These are phyloP conservation scores for Aspergillus bridgeri DNA, from an alignment of 495 filamentous ascomycete species.

Conservation along the genomic window DNA sequence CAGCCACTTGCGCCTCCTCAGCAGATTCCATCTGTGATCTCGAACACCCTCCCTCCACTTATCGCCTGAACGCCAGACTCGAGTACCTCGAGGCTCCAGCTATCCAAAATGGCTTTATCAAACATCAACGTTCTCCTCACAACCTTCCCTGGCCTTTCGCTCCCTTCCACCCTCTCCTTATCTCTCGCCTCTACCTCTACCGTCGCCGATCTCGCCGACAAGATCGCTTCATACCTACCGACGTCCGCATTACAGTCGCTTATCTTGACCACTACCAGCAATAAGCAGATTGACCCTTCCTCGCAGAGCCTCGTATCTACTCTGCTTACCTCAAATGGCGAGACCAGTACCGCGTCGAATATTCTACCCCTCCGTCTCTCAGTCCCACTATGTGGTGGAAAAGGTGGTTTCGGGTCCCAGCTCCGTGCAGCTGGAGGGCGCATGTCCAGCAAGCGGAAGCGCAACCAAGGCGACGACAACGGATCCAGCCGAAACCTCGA, in stretches of 20 bases:
- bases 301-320: constrained; percentile 31
- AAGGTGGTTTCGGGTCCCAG: constrained; percentile 96
- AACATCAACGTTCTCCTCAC: constrained; percentile 79
- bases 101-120: constrained; percentile 32
- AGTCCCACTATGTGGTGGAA: constrained; percentile 76
- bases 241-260: constrained; percentile 48
- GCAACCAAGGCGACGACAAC: constrained; percentile 76
- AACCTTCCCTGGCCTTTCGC: constrained; percentile 75
- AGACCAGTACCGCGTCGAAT: constrained; percentile 50
- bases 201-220: constrained; percentile 60
- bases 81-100: background rate
- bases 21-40: background rate
- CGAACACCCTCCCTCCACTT: background rate
- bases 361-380: constrained; percentile 81
- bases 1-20: background rate
- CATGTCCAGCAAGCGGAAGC: constrained; percentile 93
- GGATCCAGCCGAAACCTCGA: constrained; percentile 91
- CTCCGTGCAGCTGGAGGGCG: constrained; percentile 94
- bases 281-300: constrained; percentile 57
- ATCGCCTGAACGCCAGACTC: background rate
- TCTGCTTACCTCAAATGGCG: constrained; percentile 23
- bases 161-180: constrained; percentile 74
- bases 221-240: constrained; percentile 64
- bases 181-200: constrained; percentile 62
- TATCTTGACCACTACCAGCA: constrained; percentile 77